Evolutionary conservation across 2,329 filamentous ascomycete species (phyloP), one percentile per base, ranked within the genome.

Genomic region (Sporothrix mexicana): DNA sequence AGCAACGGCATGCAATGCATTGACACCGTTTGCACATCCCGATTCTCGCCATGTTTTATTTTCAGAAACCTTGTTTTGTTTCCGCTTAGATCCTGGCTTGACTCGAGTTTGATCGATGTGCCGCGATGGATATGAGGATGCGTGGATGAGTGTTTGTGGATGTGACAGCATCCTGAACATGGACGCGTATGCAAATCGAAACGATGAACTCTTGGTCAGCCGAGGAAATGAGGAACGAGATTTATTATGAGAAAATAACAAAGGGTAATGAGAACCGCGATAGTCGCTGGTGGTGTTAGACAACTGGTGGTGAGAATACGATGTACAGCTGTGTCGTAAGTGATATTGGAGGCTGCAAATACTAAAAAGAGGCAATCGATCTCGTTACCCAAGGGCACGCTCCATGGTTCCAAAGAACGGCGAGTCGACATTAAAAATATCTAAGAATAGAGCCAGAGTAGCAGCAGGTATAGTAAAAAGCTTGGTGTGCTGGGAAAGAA

Each of bases 141-240:
- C 30, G 30, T 36, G 30, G 30, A 36, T 36, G 7, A 36, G 30
- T 7, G 3, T 36, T 36, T 20, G 36, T 62, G 15, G 57, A 62
- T 41, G 30, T 41, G 30, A 43, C 30, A 17, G 12, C 6, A 17
- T 2, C 57, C 57, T 43, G 57, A 7, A 67, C 13, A 25, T 67
- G 64, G 64, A 30, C 53, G 51, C 36, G 55, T 51, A 49, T 47
- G 69, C 43, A 62, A 70, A 62, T 62, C 69, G 69, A 70, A 62
- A 70, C 53, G 15, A n/a, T n/a, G 12, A 25, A 30, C 25, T 2
- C 8, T 10, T 45, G 30, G 43, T 4, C n/a, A n/a, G 51, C 2
- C n/a, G 2, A 53, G 51, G 51, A 23, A n/a, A 17, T 23, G 64
- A 23, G 30, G 2, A 5, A 20, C 17, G 30, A 20, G 43, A 69